Evolutionary conservation across 1,284 basidiomycete genomes (phyloP).

Genomic region (Ustilago tritici): DNA sequence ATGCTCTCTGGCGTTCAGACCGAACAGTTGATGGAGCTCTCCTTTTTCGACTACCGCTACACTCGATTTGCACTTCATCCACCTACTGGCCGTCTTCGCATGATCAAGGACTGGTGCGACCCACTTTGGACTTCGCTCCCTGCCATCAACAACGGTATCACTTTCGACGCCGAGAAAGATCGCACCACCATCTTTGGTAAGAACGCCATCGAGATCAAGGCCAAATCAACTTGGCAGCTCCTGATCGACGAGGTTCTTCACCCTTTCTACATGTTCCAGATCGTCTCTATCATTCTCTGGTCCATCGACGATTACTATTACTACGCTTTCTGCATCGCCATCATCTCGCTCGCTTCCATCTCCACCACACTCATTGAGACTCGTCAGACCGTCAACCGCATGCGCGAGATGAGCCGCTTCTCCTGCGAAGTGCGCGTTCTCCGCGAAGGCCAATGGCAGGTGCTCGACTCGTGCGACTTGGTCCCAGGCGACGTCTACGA

Average conservation of each 20-base stretch:
- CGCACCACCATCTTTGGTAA: constrained; percentile 79
- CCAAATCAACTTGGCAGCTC: constrained; percentile 83
- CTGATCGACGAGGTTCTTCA: constrained; percentile 78
- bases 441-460: constrained; percentile 74
- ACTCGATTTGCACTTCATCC: constrained; percentile 90
- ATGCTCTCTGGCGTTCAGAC: constrained; percentile 60
- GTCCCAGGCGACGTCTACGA: constrained; percentile 95
- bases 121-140: constrained; percentile 78
- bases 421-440: constrained; percentile 83
- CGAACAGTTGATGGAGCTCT: constrained; percentile 68
- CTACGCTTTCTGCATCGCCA: constrained; percentile 95
- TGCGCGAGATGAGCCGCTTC: constrained; percentile 97
- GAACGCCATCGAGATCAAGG: constrained; percentile 92
- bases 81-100: constrained; percentile 82
- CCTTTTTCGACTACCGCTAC: constrained; percentile 78
- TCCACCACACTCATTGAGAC: constrained; percentile 91
- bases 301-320: constrained; percentile 90
- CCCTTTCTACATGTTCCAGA: constrained; percentile 83
- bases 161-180: constrained; percentile 61
- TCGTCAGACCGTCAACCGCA: constrained; percentile 84
- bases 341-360: constrained; percentile 90
- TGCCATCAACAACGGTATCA: constrained; percentile 56
- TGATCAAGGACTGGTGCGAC: constrained; percentile 92
- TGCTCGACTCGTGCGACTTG: constrained; percentile 80
- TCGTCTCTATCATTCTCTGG: constrained; percentile 95